These are phyloP conservation scores for Agaricales sp. DNA, from an alignment of 1,284 basidiomycete species.

Conservation along the genomic window DNA sequence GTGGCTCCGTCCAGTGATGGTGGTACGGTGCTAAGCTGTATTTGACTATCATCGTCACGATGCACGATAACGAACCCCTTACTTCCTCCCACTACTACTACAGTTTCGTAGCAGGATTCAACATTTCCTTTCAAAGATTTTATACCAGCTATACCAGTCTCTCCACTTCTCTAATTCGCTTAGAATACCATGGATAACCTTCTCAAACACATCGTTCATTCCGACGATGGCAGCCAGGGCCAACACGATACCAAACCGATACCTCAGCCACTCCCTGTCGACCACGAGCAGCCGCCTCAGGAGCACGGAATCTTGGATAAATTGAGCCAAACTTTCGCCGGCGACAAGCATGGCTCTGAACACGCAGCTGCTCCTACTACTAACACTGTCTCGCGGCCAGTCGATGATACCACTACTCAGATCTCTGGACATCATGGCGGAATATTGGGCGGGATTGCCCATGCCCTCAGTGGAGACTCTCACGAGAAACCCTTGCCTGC, in stretches of 20 bases:
- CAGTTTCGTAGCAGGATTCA: too few species aligned
- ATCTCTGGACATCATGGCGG: neutral
- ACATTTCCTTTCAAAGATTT: too few species aligned
- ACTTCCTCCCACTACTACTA: too few species aligned
- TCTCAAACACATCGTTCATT: neutral
- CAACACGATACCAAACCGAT: neutral
- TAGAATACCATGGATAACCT: neutral
- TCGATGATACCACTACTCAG: neutral
- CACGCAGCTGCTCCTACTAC: neutral
- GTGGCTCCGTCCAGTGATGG: too few species aligned
- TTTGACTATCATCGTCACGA: too few species aligned
- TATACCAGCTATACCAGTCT: too few species aligned
- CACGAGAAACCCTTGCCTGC: neutral
- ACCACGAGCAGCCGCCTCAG: neutral
- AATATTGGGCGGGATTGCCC: neutral
- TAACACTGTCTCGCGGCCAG: neutral
- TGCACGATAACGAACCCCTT: too few species aligned
- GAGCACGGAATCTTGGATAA: neutral
- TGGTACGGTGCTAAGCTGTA: too few species aligned
- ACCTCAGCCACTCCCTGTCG: neutral
- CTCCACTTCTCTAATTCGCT: too few species aligned
- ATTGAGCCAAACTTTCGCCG: neutral
- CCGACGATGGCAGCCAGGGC: neutral
- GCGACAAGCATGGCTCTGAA: neutral
- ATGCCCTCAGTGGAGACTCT: neutral